phyloP scores from a whole-genome alignment of 148 eudicot genomes.

The Chenopodium berlandieri region DNA sequence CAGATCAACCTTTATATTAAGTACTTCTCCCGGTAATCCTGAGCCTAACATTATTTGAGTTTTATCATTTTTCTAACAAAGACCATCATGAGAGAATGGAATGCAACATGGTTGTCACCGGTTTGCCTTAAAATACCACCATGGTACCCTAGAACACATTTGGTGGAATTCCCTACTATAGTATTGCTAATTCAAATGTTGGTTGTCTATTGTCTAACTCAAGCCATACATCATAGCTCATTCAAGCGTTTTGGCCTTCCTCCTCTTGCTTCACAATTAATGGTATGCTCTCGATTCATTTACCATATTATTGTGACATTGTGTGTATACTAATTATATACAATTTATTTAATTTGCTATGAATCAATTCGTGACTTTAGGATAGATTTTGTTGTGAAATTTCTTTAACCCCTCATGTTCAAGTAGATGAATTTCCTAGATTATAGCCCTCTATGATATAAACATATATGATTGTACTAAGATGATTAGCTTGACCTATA shows the following conservation, averaged over 20 bases:
- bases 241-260: conserved; percentile 31
- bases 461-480: not conserved
- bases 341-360: not conserved
- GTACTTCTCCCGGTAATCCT: not conserved
- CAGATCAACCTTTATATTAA: not conserved
- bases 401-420: not conserved
- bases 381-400: too few relatives aligned
- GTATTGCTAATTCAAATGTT: conserved; percentile 29
- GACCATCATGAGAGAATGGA: not conserved
- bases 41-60: not conserved
- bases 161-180: conserved; percentile 19
- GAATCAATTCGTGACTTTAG: not conserved
- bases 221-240: conserved; percentile 26
- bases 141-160: conserved; percentile 21
- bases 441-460: not conserved
- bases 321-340: not conserved
- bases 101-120: not conserved
- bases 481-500: not conserved
- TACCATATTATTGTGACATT: too few relatives aligned
- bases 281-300: conserved; percentile 18
- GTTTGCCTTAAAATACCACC: conserved; percentile 16
- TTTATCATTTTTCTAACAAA: not conserved
- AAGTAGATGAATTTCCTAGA: not conserved
- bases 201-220: conserved; percentile 28
- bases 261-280: conserved; percentile 37